Evolutionary conservation across 495 filamentous ascomycete genomes (phyloP), one percentile per base, ranked within the genome.

Genomic region (Lentithecium fluviatile): DNA sequence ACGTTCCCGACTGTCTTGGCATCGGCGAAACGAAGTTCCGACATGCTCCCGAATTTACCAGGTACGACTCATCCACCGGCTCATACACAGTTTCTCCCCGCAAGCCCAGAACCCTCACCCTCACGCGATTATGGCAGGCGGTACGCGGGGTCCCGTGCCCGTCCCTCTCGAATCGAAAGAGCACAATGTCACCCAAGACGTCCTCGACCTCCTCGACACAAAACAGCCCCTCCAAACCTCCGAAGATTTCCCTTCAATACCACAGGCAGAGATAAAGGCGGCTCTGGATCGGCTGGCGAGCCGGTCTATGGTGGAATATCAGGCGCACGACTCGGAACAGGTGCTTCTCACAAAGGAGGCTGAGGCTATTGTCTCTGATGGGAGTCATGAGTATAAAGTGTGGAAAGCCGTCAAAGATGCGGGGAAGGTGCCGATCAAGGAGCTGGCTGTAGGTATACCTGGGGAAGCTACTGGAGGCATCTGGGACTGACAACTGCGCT

Each of bases 331-430:
- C 55, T 76, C 81, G 54, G 91, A 97, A 72, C 83, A 89, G 55
- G 80, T 85, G n/a, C 70, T 85, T 20, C 76, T 97, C 62, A 94
- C 93, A 26, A 72, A 81, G 7, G 93, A 97, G 70, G 93, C 84
- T 7, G 80, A 88, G 61, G 77, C 80, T 56, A 91, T 97, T 70
- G 86, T 82, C 43, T 79, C 82, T 61, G 85, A 95, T 76, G 93
- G 94, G 50, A 94, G 89, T 67, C 93, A 96, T 76, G 94, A 98
- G 74, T 93, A 88, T 56, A 91, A 90, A 67, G 92, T 98, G 49
- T 98, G 95, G 75, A 84, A 92, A 60, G 91, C 89, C 3, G 82
- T 97, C 17, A 80, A 84, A 62, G 79, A 84, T 59, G 86, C 89
- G 36, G 72, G 95, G 61, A 87, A 88, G 56, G 87, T 95, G 34